These are phyloP conservation scores for Zoysia japonica DNA, from an alignment of 176 grass and related monocot species.

Conservation along the genomic window DNA sequence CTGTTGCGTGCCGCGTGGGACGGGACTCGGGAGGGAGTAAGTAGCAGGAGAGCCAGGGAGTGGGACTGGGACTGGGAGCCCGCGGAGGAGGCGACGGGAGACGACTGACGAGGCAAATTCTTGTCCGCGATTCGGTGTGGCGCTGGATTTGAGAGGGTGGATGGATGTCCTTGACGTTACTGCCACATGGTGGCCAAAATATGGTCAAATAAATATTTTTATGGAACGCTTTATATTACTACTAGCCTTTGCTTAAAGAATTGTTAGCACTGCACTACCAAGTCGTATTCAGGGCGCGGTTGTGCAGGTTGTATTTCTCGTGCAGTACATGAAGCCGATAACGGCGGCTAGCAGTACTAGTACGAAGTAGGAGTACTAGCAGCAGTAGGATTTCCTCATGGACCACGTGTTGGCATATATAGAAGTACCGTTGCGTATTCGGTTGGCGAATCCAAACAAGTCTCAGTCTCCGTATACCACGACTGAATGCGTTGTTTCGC, in stretches of 20 bases:
- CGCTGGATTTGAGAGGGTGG: conserved; percentile 41
- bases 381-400: background rate
- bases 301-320: background rate
- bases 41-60: background rate
- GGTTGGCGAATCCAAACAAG: conserved; percentile 14
- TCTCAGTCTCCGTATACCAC: too few relatives aligned
- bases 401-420: conserved; percentile 24
- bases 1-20: background rate
- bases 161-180: conserved; percentile 16
- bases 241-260: background rate
- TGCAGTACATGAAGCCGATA: background rate
- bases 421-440: background rate
- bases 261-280: background rate
- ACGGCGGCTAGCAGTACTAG: background rate
- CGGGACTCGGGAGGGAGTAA: background rate
- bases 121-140: conserved; percentile 42
- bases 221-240: too few relatives aligned
- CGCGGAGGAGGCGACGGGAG: background rate
- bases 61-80: background rate
- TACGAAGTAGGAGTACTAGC: background rate
- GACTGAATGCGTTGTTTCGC: too few relatives aligned
- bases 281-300: background rate
- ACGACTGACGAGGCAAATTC: conserved; percentile 39
- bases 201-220: background rate
- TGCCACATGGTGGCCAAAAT: background rate